Evolutionary conservation across 2,329 filamentous ascomycete species (phyloP).

Genomic region (Epicoccum sorghinum): DNA sequence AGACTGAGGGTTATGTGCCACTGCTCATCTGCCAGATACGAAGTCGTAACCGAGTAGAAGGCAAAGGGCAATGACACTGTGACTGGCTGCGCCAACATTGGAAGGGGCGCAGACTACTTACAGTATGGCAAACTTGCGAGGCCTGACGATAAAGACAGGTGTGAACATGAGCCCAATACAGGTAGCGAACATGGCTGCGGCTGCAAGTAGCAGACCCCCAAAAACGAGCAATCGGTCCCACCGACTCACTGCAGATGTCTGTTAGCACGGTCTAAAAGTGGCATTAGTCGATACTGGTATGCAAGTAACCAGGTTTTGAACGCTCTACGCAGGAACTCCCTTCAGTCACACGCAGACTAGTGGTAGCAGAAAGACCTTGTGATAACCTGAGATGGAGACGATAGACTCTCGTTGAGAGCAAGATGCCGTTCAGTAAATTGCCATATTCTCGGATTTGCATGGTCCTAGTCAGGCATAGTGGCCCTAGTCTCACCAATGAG

Average conservation of each 20-base stretch:
- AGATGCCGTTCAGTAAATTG: slow-evolving; percentile 29
- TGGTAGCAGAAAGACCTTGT: slow-evolving; percentile 35
- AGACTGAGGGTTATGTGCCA: slow-evolving; percentile 35
- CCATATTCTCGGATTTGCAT: slow-evolving; percentile 24
- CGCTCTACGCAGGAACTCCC: slow-evolving; percentile 52
- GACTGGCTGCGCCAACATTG: slow-evolving; percentile 19
- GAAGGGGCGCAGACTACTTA: slow-evolving; percentile 64
- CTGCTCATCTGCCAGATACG: slow-evolving; percentile 31
- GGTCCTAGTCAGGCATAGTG: slow-evolving; percentile 28
- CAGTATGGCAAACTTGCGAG: slow-evolving; percentile 95
- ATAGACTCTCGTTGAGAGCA: slow-evolving; percentile 10
- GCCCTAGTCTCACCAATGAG: slow-evolving; percentile 32
- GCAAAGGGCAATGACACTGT: slow-evolving; percentile 25
- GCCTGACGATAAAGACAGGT: slow-evolving; percentile 72
- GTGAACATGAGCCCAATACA: slow-evolving; percentile 87
- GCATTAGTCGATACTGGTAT: slow-evolving; percentile 38
- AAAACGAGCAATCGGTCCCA: slow-evolving; percentile 97
- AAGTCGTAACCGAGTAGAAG: slow-evolving; percentile 20
- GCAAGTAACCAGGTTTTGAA: slow-evolving; percentile 43
- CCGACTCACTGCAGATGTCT: slow-evolving; percentile 74
- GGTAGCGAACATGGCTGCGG: slow-evolving; percentile 88
- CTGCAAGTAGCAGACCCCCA: slow-evolving; percentile 50
- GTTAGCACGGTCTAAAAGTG: slow-evolving; percentile 40
- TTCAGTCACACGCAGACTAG: slow-evolving; percentile 42
- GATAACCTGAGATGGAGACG: slow-evolving; percentile 24